Base-by-base conservation (phyloP, 768 basidiomycete species). In the Leucocoprinus birnbaumii region DNA sequence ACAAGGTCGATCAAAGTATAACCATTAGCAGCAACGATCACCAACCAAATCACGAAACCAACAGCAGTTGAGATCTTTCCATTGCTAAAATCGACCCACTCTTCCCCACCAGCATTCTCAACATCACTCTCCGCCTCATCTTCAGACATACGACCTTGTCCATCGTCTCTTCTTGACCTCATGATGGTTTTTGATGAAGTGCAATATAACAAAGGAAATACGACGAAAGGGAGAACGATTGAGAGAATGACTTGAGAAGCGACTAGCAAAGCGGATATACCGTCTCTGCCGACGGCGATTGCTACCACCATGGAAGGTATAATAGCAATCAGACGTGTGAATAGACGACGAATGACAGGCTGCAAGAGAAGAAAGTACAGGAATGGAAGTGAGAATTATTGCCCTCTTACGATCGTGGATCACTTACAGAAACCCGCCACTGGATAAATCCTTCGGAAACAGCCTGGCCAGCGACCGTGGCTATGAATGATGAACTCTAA, bases 371-470 rank as follows among this genome's bases (percentile, higher is more conserved):
- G 19, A 19, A 16, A n/a, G 13, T n/a, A n/a, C n/a, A n/a, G n/a
- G n/a, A n/a, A n/a, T n/a, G n/a, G 21, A 43, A 9, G 14, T 46
- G 26, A 38, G 46, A 24, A 24, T n/a, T 42, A 22, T 41, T 27
- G 53, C 65, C 63, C 19, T 69, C 60, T 13, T 65, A 65, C 55
- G 8, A 18, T 31, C 6, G 22, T 22, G 4, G 22, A 48, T 38
- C 27, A 64, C 74, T 58, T 63, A 89, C 88, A 59, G 90, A 89
- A 34, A 92, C 80, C 44, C 83, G 80, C 93, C 93, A 96, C 50
- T 82, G 83, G 51, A 96, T 77, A 69, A 94, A 94, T 0, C 94
- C 94, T 69, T 97, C 94, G 0, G 85, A 86, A 37, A 98, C 87
- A 19, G 91, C 87, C 69, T 97, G 94, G 0, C 94, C 94, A 0